Evolutionary conservation across 1,139 yeast genomes (phyloP).

Genomic region (Diutina mesorugosa): DNA sequence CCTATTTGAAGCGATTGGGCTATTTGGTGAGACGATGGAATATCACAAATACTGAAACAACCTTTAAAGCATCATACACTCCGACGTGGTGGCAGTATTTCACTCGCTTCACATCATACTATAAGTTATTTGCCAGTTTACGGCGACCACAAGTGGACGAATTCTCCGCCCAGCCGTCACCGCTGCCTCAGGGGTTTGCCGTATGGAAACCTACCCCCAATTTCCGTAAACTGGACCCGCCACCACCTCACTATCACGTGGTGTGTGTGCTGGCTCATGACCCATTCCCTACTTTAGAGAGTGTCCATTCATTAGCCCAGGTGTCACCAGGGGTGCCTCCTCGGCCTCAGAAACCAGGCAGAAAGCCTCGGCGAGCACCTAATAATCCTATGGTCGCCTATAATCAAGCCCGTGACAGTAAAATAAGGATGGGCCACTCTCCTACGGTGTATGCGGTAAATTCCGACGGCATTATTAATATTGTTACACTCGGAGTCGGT

Average conservation of each 20-base stretch:
- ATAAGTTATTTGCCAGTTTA: slow-evolving; percentile 26
- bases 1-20: slow-evolving; percentile 69
- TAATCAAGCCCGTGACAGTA: not conserved
- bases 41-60: not conserved
- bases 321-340: slow-evolving; percentile 1
- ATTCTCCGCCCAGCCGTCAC: slow-evolving; percentile 5
- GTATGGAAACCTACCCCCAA: slow-evolving; percentile 78
- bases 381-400: not conserved
- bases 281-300: slow-evolving; percentile 37
- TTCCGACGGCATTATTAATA: not conserved
- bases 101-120: slow-evolving; percentile 8
- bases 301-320: not conserved
- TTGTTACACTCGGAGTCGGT: not conserved
- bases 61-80: not conserved
- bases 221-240: slow-evolving; percentile 55
- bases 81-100: not conserved
- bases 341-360: not conserved
- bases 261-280: slow-evolving; percentile 31
- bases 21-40: slow-evolving; percentile 34
- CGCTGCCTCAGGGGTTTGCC: slow-evolving; percentile 25
- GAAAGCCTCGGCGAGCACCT: not conserved
- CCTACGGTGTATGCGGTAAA: slow-evolving; percentile 1
- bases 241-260: slow-evolving; percentile 62
- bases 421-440: not conserved
- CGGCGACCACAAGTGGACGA: slow-evolving; percentile 16